These are phyloP conservation scores for Botrytis sinoallii DNA, from an alignment of 2,329 filamentous ascomycete species.

Conservation along the genomic window DNA sequence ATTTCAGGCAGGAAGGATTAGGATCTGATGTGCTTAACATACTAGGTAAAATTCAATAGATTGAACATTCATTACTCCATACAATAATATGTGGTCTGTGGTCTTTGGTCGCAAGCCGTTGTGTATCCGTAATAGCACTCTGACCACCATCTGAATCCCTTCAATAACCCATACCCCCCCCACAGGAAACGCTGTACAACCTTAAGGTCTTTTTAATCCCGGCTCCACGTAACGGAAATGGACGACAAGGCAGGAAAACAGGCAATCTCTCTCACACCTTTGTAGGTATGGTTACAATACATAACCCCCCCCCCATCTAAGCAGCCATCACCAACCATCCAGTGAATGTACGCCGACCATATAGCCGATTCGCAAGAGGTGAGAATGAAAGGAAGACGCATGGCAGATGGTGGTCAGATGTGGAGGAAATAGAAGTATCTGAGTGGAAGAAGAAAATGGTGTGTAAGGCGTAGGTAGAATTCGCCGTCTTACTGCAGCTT, in stretches of 20 bases:
- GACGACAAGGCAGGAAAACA: conserved; percentile 11
- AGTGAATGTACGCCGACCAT: neutral
- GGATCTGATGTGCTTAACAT: conserved; percentile 7
- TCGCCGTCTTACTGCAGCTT: conserved; percentile 1
- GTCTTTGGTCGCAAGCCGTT: conserved; percentile 7
- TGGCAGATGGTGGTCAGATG: conserved; percentile 12
- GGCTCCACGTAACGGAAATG: conserved; percentile 6
- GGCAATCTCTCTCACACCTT: conserved; percentile 4
- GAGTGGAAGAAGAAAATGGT: neutral
- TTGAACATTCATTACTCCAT: conserved; percentile 10
- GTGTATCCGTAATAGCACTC: conserved; percentile 11
- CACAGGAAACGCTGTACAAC: conserved; percentile 11
- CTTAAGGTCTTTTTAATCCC: neutral
- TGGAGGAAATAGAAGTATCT: neutral
- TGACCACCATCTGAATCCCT: neutral
- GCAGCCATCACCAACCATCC: neutral
- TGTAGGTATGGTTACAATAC: conserved; percentile 10
- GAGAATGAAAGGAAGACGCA: neutral
- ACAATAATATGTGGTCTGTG: conserved; percentile 15
- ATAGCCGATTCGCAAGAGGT: conserved; percentile 1
- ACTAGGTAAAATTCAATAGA: conserved; percentile 3
- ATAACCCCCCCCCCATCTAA: neutral
- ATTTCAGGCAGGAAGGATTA: conserved; percentile 1
- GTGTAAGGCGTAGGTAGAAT: neutral
- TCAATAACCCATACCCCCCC: conserved; percentile 6